These are phyloP conservation scores for Starmerella etchellsii DNA, from an alignment of 805 yeast species.

Conservation along the genomic window DNA sequence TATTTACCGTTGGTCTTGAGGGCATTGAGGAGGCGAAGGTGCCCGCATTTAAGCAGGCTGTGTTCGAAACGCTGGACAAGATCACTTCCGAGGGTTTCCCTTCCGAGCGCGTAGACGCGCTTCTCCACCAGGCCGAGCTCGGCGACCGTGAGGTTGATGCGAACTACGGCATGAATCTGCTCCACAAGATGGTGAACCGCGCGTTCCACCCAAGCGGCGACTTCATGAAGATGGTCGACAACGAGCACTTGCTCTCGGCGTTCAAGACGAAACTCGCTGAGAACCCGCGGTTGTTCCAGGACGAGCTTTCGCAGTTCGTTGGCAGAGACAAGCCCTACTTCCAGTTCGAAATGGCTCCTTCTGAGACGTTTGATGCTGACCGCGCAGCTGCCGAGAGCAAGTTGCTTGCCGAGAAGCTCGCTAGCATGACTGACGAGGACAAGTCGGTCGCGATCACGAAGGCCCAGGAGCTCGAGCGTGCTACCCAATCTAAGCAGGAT, in stretches of 20 bases:
- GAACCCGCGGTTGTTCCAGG: slow-evolving; percentile 48
- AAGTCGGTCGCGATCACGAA: slow-evolving; percentile 43
- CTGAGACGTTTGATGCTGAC: slow-evolving; percentile 38
- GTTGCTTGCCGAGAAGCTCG: slow-evolving; percentile 36
- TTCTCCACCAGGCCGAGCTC: slow-evolving; percentile 77
- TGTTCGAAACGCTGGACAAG: slow-evolving; percentile 37
- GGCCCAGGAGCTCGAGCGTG: slow-evolving; percentile 45
- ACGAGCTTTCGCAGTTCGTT: slow-evolving; percentile 40
- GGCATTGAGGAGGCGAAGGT: slow-evolving; percentile 46
- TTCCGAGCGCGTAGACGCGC: slow-evolving; percentile 58
- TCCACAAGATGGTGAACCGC: slow-evolving; percentile 63
- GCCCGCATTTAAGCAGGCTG: slow-evolving; percentile 35
- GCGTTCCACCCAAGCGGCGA: slow-evolving; percentile 82
- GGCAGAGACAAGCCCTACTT: slow-evolving; percentile 42
- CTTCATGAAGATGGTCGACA: slow-evolving; percentile 44
- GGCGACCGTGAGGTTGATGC: slow-evolving; percentile 76
- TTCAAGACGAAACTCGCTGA: slow-evolving; percentile 50
- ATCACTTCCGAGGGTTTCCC: slow-evolving; percentile 37
- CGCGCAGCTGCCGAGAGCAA: slow-evolving; percentile 44
- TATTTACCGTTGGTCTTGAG: slow-evolving; percentile 76
- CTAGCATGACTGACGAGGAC: slow-evolving; percentile 41
- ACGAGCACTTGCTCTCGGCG: slow-evolving; percentile 43
- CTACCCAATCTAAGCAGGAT: slow-evolving; percentile 60
- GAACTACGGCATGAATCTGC: slow-evolving; percentile 70
- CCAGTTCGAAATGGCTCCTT: slow-evolving; percentile 66